These are phyloP conservation scores for Gleditsia sinensis DNA, from an alignment of 306 rosid genomes.

Conservation along the genomic window DNA sequence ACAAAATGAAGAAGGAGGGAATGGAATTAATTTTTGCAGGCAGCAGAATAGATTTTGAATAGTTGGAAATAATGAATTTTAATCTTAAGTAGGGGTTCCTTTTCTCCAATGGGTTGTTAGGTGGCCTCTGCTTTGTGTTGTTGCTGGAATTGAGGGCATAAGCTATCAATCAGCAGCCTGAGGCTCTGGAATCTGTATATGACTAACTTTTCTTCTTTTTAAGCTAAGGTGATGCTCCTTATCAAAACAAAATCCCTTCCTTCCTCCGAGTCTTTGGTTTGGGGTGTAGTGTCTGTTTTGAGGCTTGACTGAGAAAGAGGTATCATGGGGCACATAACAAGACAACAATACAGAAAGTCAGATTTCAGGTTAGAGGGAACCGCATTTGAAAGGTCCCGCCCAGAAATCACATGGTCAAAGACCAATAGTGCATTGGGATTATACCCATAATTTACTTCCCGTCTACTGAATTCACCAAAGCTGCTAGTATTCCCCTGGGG, in stretches of 20 bases:
- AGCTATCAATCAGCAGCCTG: conserved; percentile 44
- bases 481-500: too few species aligned
- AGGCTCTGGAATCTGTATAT: conserved; percentile 48
- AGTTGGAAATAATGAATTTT: conserved; percentile 23
- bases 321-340: background rate
- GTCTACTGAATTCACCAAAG: background rate
- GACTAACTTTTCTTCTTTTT: conserved; percentile 47
- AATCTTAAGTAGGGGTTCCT: conserved; percentile 35
- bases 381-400: conserved; percentile 39
- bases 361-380: conserved; percentile 41
- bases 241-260: conserved; percentile 21
- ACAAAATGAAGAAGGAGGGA: background rate
- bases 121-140: conserved; percentile 68
- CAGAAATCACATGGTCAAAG: conserved; percentile 34
- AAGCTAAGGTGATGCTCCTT: conserved; percentile 41
- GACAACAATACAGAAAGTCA: conserved; percentile 27
- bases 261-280: conserved; percentile 12
- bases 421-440: conserved; percentile 34
- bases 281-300: conserved; percentile 16
- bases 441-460: background rate
- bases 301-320: conserved; percentile 20
- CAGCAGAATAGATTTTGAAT: conserved; percentile 7
- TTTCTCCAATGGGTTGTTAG: conserved; percentile 42
- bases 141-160: conserved; percentile 53
- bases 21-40: conserved; percentile 8